Evolutionary conservation across 805 yeast genomes (phyloP), one percentile per base, ranked within the genome.

Genomic region (Priceomyces medius): DNA sequence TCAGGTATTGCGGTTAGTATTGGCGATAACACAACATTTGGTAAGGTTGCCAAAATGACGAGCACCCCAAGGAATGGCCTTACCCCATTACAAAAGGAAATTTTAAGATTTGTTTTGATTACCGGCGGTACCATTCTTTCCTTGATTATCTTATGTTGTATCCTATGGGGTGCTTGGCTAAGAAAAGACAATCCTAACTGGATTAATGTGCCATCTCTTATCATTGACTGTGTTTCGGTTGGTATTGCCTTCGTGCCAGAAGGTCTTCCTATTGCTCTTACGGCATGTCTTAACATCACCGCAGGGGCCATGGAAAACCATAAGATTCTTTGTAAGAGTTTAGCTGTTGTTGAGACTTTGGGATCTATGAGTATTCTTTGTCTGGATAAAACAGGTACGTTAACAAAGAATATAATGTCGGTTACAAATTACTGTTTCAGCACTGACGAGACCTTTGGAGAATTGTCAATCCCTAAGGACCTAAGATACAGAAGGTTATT

Each of bases 341-440:
- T 76, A 38, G 56, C 74, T 12, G 68, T 72, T 19, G 76, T 77
- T 20, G 84, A 79, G 54, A 79, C 83, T 13, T 61, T 79, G 47
- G 85, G 83, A 12, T 68, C 78, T 12, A 76, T 78, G 17, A 74
- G 75, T 51, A 79, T 55, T 38, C 49, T 68, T 27, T 69, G 73
- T 45, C 63, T 66, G 20, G 75, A 68, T 44, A 69, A 69, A 43
- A 69, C 75, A 5, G 75, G 75, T 12, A 69, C 75, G 4, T 58
- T 78, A 36, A 78, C 83, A 20, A 65, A 74, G 48, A 77, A 77
- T 53, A 64, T 66, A 42, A 75, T 77, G 77, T 44, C 58, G 20
- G 75, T 70, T 2, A 66, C 69, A 2, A 50, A 58, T 35, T 51
- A 52, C 10, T 52, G 43, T 33, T 36, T 40, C 13, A 56, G 54